phyloP scores from a whole-genome alignment of 495 filamentous ascomycete genomes.

The Halenospora varia region DNA sequence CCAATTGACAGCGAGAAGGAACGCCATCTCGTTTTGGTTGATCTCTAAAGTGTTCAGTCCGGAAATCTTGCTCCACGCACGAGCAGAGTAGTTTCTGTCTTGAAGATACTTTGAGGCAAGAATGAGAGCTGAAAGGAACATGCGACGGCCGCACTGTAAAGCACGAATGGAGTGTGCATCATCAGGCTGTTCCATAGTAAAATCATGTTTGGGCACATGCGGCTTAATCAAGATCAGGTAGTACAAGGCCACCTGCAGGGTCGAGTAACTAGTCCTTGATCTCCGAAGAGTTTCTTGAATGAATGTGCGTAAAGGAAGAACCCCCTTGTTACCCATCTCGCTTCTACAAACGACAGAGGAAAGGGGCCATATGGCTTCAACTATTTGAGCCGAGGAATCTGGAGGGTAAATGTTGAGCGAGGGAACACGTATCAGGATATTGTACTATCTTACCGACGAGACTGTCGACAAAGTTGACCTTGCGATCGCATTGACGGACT shows the following conservation, averaged over 20 bases:
- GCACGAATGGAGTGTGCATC: conserved; percentile 71
- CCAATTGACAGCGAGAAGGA: conserved; percentile 87
- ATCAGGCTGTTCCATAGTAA: conserved; percentile 82
- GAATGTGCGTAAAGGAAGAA: conserved; percentile 88
- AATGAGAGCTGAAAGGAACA: conserved; percentile 93
- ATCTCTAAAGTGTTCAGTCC: conserved; percentile 87
- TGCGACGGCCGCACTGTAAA: conserved; percentile 93
- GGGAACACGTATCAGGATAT: conserved; percentile 19
- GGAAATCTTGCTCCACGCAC: conserved; percentile 98
- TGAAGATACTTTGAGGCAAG: conserved; percentile 96
- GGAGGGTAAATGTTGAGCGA: conserved; percentile 31
- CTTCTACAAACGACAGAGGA: conserved; percentile 56
- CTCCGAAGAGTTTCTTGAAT: conserved; percentile 95
- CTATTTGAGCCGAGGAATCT: conserved; percentile 97
- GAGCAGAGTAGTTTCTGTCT: conserved; percentile 94
- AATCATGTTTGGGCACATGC: conserved; percentile 75
- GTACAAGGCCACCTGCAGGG: conserved; percentile 92
- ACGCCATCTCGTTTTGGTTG: conserved; percentile 94
- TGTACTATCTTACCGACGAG: conserved; percentile 83
- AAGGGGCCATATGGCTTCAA: conserved; percentile 95
- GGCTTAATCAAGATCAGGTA: conserved; percentile 92
- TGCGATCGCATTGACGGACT: conserved; percentile 87
- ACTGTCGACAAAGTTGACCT: conserved; percentile 93
- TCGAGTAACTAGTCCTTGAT: conserved; percentile 95
- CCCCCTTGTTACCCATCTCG: conserved; percentile 57